Base-by-base conservation (phyloP, 768 basidiomycete genomes). In the Lyophyllum shimeji region DNA sequence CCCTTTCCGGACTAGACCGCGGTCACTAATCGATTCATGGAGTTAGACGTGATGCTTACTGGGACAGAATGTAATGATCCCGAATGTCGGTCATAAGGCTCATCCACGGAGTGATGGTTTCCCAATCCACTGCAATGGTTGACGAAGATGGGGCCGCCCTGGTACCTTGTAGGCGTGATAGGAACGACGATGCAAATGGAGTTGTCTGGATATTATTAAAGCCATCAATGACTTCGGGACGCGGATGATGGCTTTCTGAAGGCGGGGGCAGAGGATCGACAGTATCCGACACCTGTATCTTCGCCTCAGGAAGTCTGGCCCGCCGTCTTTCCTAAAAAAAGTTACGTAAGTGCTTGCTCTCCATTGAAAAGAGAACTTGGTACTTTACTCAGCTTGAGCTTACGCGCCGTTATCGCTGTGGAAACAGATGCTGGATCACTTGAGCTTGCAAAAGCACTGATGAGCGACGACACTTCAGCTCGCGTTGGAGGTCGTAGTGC, bases 91-190 rank as follows among this genome's bases (percentile, higher is more conserved):
- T 69, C 87, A 92, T 88, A 43, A 93, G 78, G 34, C 77, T 70
- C 78, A 86, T 85, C 91, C 91, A 93, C 0, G 87, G 83, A 3
- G 89, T 70, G 39, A 71, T 72, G 3, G 81, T 83, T 65, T 88
- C 84, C 89, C 88, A 92, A 67, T 92, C 89, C 23, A 85, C 73
- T 9, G 83, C 77, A 39, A 91, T 76, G 25, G 80, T 63, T 3
- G 70, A 73, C 11, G 71, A 63, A 33, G 73, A 69, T 11, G 62
- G 62, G 13, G 59, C 53, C 34, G 65, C 60, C 47, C 58, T 70
- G 40, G 69, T 68, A 20, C 86, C 86, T 46, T 78, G 74, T 12
- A 90, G 64, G 13, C 90, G 83, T 46, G 85, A 83, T 33, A 84
- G 69, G 58, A 93, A 90, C 0, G 89, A 90, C 56, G 68, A 73